Percentiles rank a stretch among this genome's conserved stretches.
Evolutionary conservation across 2,329 filamentous ascomycete genomes (phyloP).

Genomic region (Rhinocladiella similis): DNA sequence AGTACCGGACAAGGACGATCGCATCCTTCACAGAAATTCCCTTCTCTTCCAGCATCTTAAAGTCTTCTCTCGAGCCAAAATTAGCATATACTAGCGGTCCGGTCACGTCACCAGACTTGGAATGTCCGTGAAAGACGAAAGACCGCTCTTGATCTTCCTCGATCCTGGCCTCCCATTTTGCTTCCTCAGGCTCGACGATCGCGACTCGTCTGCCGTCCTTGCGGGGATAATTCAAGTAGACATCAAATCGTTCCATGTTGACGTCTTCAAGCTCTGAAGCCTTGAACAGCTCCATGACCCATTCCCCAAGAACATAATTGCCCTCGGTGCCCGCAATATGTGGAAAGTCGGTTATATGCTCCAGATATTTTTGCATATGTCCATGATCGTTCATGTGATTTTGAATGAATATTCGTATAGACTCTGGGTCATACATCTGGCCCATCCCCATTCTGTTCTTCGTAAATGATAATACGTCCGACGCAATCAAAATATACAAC

Average conservation of each 20-base stretch:
- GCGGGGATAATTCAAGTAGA: constrained; percentile 90
- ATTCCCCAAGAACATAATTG: constrained; percentile 81
- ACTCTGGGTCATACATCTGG: constrained; percentile 80
- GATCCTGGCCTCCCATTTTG: constrained; percentile 74
- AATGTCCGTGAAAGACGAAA: constrained; percentile 82
- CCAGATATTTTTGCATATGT: constrained; percentile 69
- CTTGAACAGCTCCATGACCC: constrained; percentile 75
- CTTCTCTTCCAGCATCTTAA: constrained; percentile 67
- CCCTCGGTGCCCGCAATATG: constrained; percentile 95
- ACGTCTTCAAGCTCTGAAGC: constrained; percentile 74
- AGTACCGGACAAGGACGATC: constrained; percentile 80
- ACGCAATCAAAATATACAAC: constrained; percentile 82
- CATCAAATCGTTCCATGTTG: constrained; percentile 73
- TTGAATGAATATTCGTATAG: constrained; percentile 74
- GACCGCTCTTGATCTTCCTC: constrained; percentile 81
- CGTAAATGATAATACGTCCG: constrained; percentile 73
- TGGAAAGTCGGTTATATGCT: constrained; percentile 78
- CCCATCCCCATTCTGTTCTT: constrained; percentile 60
- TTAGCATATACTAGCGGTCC: constrained; percentile 91
- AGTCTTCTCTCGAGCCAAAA: constrained; percentile 84
- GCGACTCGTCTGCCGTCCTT: constrained; percentile 75
- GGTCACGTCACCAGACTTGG: constrained; percentile 79
- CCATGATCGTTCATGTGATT: constrained; percentile 65
- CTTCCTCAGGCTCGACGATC: constrained; percentile 69
- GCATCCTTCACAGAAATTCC: constrained; percentile 75